phyloP scores from a whole-genome alignment of 441 rosid species.

The Adansonia madagascariensis region DNA sequence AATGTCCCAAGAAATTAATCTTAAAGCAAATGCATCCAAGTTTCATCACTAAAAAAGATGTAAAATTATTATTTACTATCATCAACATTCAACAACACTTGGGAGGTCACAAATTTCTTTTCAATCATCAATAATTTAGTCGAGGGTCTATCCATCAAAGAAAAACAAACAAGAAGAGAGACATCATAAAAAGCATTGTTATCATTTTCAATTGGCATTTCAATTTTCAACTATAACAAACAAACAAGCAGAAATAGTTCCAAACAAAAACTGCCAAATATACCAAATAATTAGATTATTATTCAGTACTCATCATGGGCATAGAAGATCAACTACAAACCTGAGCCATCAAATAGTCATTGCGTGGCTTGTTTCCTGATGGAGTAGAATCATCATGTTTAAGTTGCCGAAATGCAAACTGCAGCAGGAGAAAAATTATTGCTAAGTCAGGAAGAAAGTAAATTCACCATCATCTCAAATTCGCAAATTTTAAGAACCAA shows the following conservation, averaged over 20 bases:
- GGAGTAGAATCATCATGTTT: slow-evolving; percentile 47
- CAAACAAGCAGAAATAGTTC: slow-evolving; percentile 8
- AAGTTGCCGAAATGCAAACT: slow-evolving; percentile 55
- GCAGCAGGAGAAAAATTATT: slow-evolving; percentile 15
- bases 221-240: slow-evolving; percentile 19
- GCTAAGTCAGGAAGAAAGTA: neutral
- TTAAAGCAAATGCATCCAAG: neutral
- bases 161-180: neutral
- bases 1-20: neutral
- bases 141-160: neutral
- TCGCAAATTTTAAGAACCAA: slow-evolving; percentile 1
- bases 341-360: slow-evolving; percentile 66
- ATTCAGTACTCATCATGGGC: neutral
- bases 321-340: slow-evolving; percentile 36
- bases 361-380: slow-evolving; percentile 48
- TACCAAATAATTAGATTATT: neutral
- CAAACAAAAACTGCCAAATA: neutral
- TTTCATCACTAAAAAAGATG: neutral
- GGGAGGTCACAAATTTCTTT: neutral
- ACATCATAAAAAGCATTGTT: neutral
- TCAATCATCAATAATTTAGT: neutral
- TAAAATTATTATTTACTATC: neutral
- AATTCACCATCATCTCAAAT: neutral
- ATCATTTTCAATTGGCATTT: neutral
- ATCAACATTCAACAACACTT: slow-evolving; percentile 6